Evolutionary conservation across 2,329 filamentous ascomycete genomes (phyloP).

Genomic region (Torrubiellomyces zombiae): DNA sequence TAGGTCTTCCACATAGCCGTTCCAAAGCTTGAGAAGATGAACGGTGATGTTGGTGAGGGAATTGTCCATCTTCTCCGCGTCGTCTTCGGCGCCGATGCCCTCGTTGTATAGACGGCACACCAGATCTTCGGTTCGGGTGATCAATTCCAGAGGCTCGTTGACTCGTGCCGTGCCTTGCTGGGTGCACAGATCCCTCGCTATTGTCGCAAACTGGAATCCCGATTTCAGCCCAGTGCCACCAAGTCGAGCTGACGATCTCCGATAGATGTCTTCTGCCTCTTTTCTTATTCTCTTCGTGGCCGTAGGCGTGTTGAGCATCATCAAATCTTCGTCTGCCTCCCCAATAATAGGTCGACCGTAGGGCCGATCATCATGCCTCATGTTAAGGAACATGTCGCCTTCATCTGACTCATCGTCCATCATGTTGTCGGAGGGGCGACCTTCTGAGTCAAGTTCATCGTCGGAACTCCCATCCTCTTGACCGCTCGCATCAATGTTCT

Average conservation of each 20-base stretch:
- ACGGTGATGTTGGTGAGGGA: conserved; percentile 36
- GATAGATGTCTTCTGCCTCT: conserved; percentile 39
- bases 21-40: conserved; percentile 39
- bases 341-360: conserved; percentile 22
- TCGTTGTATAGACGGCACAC: conserved; percentile 49
- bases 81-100: conserved; percentile 37
- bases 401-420: conserved; percentile 24
- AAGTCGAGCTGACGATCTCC: conserved; percentile 31
- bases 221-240: conserved; percentile 26
- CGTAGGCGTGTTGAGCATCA: conserved; percentile 38
- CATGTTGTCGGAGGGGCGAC: no score
- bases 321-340: conserved; percentile 32
- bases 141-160: conserved; percentile 52
- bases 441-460: conserved; percentile 20
- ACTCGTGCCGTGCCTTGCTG: conserved; percentile 40
- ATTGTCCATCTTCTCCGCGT: conserved; percentile 37
- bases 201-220: conserved; percentile 47
- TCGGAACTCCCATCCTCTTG: conserved; percentile 23
- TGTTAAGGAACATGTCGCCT: conserved; percentile 32
- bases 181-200: conserved; percentile 54
- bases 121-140: conserved; percentile 60
- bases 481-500: conserved; percentile 20
- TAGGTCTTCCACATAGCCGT: conserved; percentile 31
- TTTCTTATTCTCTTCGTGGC: conserved; percentile 33
- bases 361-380: conserved; percentile 24